A percentile compares a stretch with the other conserved stretches of the same genome.
phyloP scores from a whole-genome alignment of 1,284 basidiomycete genomes.

The Meira miltonrushii region DNA sequence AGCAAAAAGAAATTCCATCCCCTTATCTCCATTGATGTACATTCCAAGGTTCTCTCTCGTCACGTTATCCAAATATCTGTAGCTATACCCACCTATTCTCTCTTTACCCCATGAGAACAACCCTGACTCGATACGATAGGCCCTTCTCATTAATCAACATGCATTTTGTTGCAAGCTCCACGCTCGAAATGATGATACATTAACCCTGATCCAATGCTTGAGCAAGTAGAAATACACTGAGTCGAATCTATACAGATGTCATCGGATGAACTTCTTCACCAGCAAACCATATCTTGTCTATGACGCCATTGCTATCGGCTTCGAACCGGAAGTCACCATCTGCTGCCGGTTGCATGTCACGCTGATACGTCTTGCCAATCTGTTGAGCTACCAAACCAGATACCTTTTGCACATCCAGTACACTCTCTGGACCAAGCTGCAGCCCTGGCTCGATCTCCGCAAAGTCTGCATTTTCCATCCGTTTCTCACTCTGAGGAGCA shows the following conservation, averaged over 20 bases:
- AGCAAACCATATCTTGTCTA: constrained; percentile 13
- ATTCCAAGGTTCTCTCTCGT: too few species aligned
- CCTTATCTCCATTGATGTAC: too few species aligned
- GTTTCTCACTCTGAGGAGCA: not conserved
- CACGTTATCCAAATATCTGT: too few species aligned
- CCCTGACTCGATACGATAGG: not conserved
- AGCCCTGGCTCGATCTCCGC: constrained; percentile 1
- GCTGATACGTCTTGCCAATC: constrained; percentile 46
- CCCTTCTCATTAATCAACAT: not conserved
- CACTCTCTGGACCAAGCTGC: constrained; percentile 7
- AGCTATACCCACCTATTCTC: not conserved
- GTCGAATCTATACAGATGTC: not conserved
- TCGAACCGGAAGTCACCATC: constrained; percentile 10
- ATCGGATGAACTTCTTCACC: constrained; percentile 11
- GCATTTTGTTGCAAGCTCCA: not conserved
- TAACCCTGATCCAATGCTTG: not conserved
- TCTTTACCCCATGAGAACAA: not conserved
- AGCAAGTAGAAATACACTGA: not conserved
- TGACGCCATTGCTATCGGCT: constrained; percentile 8
- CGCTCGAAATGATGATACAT: not conserved
- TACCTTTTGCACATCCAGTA: constrained; percentile 25
- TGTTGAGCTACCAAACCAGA: constrained; percentile 28
- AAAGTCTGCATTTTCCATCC: not conserved
- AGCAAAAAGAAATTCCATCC: too few species aligned
- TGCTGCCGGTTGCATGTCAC: constrained; percentile 22